Percentiles rank a stretch among this genome's conserved stretches.
Conservation (phyloP, 495 filamentous ascomycete species). For the Umbilicaria muhlenbergii region DNA sequence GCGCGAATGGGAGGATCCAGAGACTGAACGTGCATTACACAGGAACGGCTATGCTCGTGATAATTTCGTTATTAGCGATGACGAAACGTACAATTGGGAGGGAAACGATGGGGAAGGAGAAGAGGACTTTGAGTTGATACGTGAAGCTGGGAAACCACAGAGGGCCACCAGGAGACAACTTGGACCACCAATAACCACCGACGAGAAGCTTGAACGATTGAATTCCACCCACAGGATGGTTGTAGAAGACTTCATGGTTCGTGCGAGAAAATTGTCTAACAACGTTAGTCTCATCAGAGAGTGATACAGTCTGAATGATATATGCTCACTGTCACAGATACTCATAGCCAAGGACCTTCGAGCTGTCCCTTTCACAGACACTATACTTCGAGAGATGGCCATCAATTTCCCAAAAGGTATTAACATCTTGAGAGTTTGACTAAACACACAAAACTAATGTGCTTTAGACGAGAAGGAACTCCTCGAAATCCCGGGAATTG, state of each 20-base stretch:
- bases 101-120: slow-evolving; percentile 28
- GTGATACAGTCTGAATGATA: background rate
- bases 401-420: slow-evolving; percentile 54
- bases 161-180: slow-evolving; percentile 22
- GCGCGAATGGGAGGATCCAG: slow-evolving; percentile 22
- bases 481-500: slow-evolving; percentile 50
- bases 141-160: slow-evolving; percentile 22
- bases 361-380: slow-evolving; percentile 59
- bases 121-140: slow-evolving; percentile 46
- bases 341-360: slow-evolving; percentile 45
- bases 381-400: slow-evolving; percentile 67
- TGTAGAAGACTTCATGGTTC: slow-evolving; percentile 45
- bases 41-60: slow-evolving; percentile 32
- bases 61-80: slow-evolving; percentile 35
- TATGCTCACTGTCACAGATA: slow-evolving; percentile 26
- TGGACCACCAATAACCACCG: slow-evolving; percentile 58
- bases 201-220: slow-evolving; percentile 45
- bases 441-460: background rate
- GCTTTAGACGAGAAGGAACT: slow-evolving; percentile 34
- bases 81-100: slow-evolving; percentile 21
- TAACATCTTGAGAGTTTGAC: background rate
- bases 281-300: slow-evolving; percentile 22
- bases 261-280: slow-evolving; percentile 49
- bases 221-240: slow-evolving; percentile 45
- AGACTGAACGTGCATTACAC: slow-evolving; percentile 17